Percentiles rank a stretch among this genome's conserved stretches.
phyloP scores from a whole-genome alignment of 2,329 filamentous ascomycete genomes.

The Chaetomium olivaceum region DNA sequence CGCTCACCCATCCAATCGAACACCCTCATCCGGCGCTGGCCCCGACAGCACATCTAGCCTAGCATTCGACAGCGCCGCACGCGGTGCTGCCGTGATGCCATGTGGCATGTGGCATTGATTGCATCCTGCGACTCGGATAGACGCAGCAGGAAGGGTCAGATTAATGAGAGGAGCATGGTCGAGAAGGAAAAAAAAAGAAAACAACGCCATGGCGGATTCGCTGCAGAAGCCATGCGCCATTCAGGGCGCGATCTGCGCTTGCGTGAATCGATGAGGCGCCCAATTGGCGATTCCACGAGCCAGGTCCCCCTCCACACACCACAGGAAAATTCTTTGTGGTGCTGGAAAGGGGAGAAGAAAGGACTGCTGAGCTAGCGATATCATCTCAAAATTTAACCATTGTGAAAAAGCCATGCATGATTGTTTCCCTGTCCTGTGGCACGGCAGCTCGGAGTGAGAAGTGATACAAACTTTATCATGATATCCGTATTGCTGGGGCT shows the following conservation, averaged over 20 bases:
- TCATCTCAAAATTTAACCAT: not conserved
- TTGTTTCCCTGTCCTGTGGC: slow-evolving; percentile 1
- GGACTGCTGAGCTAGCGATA: not conserved
- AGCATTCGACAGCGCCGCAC: slow-evolving; percentile 1
- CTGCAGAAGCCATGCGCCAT: slow-evolving; percentile 16
- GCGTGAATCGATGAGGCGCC: slow-evolving; percentile 12
- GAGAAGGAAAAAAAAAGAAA: not conserved
- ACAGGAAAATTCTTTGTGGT: slow-evolving; percentile 8
- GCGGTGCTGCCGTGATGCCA: slow-evolving; percentile 20
- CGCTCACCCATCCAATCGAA: slow-evolving; percentile 16
- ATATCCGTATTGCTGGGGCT: slow-evolving; percentile 13
- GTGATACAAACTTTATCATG: slow-evolving; percentile 13
- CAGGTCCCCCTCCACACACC: slow-evolving; percentile 6
- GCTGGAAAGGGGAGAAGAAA: slow-evolving; percentile 7
- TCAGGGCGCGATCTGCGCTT: slow-evolving; percentile 26
- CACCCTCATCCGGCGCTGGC: not conserved
- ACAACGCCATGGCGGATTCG: slow-evolving; percentile 11
- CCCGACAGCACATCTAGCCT: not conserved
- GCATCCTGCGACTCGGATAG: slow-evolving; percentile 13
- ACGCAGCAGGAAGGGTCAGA: slow-evolving; percentile 12
- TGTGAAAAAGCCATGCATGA: not conserved
- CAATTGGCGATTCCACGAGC: slow-evolving; percentile 16
- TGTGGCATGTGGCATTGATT: slow-evolving; percentile 29
- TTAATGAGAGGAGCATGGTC: slow-evolving; percentile 2
- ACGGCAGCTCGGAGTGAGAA: not conserved